Conservation (phyloP, 2,329 filamentous ascomycete genomes). For the Trichoderma sp. region DNA sequence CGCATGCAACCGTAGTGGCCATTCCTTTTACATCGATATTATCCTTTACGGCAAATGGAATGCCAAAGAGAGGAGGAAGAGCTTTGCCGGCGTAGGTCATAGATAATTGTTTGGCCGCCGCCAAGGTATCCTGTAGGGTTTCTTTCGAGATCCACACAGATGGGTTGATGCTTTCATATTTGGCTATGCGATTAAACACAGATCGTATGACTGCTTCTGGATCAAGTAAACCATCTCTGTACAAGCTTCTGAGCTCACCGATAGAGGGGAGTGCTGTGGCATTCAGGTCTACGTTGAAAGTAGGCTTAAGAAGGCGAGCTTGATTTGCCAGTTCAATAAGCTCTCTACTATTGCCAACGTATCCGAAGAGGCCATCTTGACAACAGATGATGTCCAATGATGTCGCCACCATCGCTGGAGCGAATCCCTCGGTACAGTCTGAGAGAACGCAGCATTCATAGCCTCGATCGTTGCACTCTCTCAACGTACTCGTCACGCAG, state of each 20-base stretch:
- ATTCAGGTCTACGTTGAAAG: neutral
- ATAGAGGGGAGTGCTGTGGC: neutral
- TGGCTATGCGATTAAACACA: neutral
- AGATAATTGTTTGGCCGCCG: neutral
- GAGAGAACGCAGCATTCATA: neutral
- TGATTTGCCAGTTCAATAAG: neutral
- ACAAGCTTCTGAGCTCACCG: neutral
- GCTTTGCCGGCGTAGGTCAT: conserved; percentile 1
- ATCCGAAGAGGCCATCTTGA: neutral
- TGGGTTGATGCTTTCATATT: neutral
- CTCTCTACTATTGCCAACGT: neutral
- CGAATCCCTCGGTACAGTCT: neutral
- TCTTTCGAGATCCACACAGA: neutral
- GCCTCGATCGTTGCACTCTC: neutral
- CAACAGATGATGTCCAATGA: neutral
- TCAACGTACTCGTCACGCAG: neutral
- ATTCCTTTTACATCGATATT: conserved; percentile 23
- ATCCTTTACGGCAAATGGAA: conserved; percentile 25
- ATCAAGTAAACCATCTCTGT: neutral
- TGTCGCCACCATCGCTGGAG: neutral
- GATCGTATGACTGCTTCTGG: neutral
- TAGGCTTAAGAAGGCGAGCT: neutral
- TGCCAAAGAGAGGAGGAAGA: conserved; percentile 23
- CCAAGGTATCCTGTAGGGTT: neutral
- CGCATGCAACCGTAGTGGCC: conserved; percentile 21